phyloP scores from a whole-genome alignment of 2,329 filamentous ascomycete species.

The Fusarium secorum region DNA sequence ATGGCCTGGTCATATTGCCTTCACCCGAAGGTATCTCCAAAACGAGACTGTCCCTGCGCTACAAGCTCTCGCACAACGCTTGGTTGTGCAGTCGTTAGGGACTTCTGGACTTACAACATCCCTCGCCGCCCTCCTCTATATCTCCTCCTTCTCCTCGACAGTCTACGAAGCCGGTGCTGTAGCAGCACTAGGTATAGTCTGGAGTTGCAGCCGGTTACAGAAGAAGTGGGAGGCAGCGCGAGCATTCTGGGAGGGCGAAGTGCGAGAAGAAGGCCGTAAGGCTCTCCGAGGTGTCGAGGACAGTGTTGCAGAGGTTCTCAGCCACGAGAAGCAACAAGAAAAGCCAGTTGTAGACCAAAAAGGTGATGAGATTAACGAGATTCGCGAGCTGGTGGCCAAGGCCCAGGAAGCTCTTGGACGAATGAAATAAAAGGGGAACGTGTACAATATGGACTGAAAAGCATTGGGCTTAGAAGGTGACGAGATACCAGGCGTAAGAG shows the following conservation, averaged over 20 bases:
- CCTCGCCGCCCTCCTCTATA: conserved; percentile 64
- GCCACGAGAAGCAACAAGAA: conserved; percentile 40
- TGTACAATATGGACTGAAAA: conserved; percentile 37
- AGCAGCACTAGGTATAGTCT: conserved; percentile 66
- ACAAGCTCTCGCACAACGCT: conserved; percentile 75
- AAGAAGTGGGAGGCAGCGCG: conserved; percentile 68
- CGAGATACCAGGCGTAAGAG: conserved; percentile 43
- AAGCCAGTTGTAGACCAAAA: conserved; percentile 30
- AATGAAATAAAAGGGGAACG: conserved; percentile 52
- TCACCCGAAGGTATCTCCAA: conserved; percentile 72
- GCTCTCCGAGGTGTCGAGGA: conserved; percentile 65
- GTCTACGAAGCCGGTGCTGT: conserved; percentile 70
- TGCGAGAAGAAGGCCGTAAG: conserved; percentile 72
- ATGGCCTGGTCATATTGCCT: conserved; percentile 80
- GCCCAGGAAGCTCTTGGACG: conserved; percentile 58
- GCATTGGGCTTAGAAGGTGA: conserved; percentile 31
- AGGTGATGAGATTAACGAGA: conserved; percentile 49
- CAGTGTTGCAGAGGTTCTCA: conserved; percentile 59
- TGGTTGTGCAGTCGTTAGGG: conserved; percentile 78
- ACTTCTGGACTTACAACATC: conserved; percentile 70
- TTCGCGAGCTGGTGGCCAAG: conserved; percentile 56
- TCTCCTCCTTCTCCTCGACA: conserved; percentile 61
- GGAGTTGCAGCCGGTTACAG: conserved; percentile 67
- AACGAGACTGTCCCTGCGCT: conserved; percentile 73
- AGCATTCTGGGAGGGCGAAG: conserved; percentile 69